Percentiles rank a stretch among this genome's conserved stretches.
Evolutionary conservation across 2,329 filamentous ascomycete genomes (phyloP).

Genomic region (Akanthomyces uredinophilus): DNA sequence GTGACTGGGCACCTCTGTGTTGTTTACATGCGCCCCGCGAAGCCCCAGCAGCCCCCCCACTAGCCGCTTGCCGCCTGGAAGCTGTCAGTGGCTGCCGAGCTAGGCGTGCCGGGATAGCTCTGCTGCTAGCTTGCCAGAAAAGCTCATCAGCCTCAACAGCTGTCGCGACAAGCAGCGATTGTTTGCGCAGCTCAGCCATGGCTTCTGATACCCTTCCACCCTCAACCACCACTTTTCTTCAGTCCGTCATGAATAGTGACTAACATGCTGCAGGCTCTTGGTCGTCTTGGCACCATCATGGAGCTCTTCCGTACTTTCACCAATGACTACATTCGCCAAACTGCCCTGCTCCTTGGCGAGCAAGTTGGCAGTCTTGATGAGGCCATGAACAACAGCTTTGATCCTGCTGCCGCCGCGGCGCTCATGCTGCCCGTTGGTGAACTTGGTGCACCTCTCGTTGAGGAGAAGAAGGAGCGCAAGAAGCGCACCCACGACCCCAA

Average conservation of each 20-base stretch:
- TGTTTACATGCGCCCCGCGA: constrained; percentile 13
- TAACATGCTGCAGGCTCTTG: constrained; percentile 50
- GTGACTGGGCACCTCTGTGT: constrained; percentile 8
- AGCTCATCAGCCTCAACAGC: neutral
- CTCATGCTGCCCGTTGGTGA: constrained; percentile 38
- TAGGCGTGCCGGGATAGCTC: constrained; percentile 13
- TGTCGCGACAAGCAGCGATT: neutral
- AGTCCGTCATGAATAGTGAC: constrained; percentile 16
- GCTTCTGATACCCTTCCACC: neutral
- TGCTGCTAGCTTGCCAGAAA: neutral
- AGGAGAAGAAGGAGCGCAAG: constrained; percentile 84
- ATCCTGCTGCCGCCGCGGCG: constrained; percentile 42
- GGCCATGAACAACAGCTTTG: constrained; percentile 47
- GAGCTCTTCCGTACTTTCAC: constrained; percentile 74
- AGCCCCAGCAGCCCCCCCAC: constrained; percentile 1
- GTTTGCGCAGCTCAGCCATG: neutral
- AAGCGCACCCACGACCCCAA: constrained; percentile 85
- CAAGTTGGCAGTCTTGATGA: constrained; percentile 45
- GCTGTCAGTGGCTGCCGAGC: constrained; percentile 20
- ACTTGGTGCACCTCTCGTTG: constrained; percentile 40
- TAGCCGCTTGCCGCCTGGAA: constrained; percentile 8
- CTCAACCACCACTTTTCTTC: neutral
- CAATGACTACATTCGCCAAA: constrained; percentile 82
- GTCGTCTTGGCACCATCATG: constrained; percentile 70
- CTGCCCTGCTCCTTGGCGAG: constrained; percentile 72